Evolutionary conservation across 805 yeast species (phyloP).

Genomic region (Yamadazyma philogaea): DNA sequence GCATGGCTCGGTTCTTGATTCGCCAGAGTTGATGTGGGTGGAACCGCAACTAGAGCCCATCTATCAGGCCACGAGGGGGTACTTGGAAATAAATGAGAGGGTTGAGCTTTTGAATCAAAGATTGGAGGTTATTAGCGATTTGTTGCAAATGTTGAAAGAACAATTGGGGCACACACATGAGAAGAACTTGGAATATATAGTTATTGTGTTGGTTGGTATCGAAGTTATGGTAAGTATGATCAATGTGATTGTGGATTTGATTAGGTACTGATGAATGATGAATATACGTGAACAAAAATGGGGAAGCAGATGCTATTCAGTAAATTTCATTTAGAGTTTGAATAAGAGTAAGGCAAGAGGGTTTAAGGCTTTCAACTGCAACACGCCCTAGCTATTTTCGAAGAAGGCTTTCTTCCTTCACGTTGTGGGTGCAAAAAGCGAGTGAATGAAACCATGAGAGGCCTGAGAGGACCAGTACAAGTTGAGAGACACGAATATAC

Average conservation of each 20-base stretch:
- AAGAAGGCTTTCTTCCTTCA: too few species aligned
- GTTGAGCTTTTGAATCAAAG: slow-evolving; percentile 88
- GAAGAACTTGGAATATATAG: slow-evolving; percentile 88
- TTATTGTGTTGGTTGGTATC: slow-evolving; percentile 85
- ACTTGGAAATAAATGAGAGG: slow-evolving; percentile 90
- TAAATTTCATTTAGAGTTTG: too few species aligned
- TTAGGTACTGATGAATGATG: slow-evolving; percentile 21
- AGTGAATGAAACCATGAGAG: too few species aligned
- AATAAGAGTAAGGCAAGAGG: too few species aligned
- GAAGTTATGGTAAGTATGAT: slow-evolving; percentile 86
- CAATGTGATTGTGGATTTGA: slow-evolving; percentile 65
- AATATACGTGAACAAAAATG: neutral
- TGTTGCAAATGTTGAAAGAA: slow-evolving; percentile 93
- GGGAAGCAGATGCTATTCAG: neutral
- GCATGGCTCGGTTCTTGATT: slow-evolving; percentile 87
- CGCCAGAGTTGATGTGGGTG: slow-evolving; percentile 98
- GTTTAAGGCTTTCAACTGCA: too few species aligned
- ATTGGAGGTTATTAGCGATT: slow-evolving; percentile 87
- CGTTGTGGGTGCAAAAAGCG: too few species aligned
- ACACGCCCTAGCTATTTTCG: too few species aligned
- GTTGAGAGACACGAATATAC: too few species aligned
- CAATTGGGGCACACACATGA: slow-evolving; percentile 92
- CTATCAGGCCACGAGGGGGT: slow-evolving; percentile 95
- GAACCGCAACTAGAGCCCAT: slow-evolving; percentile 98
- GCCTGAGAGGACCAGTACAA: too few species aligned